Percentiles rank a stretch among this genome's conserved stretches.
These are phyloP conservation scores for Karstenula rhodostoma DNA, from an alignment of 2,329 filamentous ascomycete species.

Conservation along the genomic window DNA sequence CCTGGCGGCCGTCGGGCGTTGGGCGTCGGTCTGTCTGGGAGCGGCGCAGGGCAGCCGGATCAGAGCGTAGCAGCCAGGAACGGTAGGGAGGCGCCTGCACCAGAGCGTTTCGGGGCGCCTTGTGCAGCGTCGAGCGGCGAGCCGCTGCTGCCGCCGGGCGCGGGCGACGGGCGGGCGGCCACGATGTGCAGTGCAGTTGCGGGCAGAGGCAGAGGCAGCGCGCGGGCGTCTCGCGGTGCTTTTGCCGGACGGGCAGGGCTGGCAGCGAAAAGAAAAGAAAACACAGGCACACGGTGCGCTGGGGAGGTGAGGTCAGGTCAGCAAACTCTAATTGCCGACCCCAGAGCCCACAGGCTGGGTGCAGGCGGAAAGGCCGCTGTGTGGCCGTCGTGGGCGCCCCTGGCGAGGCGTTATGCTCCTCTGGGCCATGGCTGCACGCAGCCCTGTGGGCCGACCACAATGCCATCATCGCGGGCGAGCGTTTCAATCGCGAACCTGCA, in stretches of 20 bases:
- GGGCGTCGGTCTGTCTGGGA: slow-evolving; percentile 16
- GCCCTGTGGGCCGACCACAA: slow-evolving; percentile 11
- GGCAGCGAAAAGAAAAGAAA: background rate
- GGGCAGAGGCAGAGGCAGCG: background rate
- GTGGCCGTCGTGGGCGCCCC: slow-evolving; percentile 17
- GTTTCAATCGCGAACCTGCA: slow-evolving; percentile 44
- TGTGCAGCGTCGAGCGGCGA: slow-evolving; percentile 27
- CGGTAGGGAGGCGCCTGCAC: slow-evolving; percentile 43
- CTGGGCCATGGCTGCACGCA: slow-evolving; percentile 1
- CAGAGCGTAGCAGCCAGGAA: slow-evolving; percentile 29
- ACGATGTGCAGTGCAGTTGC: background rate
- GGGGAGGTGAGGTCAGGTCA: slow-evolving; percentile 16
- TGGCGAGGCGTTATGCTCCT: slow-evolving; percentile 12
- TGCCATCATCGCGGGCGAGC: slow-evolving; percentile 26
- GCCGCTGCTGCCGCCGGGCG: slow-evolving; percentile 34
- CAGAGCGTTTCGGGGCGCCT: slow-evolving; percentile 36
- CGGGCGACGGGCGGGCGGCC: slow-evolving; percentile 7
- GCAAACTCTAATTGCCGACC: slow-evolving; percentile 39
- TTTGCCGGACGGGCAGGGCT: background rate
- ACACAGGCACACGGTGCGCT: background rate
- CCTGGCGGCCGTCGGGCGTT: slow-evolving; percentile 2
- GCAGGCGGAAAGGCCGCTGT: slow-evolving; percentile 30
- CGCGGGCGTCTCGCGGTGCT: background rate
- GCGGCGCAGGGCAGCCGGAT: slow-evolving; percentile 25
- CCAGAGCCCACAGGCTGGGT: slow-evolving; percentile 31